Conservation (phyloP, 257 asterid genomes). For the Ilex aquifolium region DNA sequence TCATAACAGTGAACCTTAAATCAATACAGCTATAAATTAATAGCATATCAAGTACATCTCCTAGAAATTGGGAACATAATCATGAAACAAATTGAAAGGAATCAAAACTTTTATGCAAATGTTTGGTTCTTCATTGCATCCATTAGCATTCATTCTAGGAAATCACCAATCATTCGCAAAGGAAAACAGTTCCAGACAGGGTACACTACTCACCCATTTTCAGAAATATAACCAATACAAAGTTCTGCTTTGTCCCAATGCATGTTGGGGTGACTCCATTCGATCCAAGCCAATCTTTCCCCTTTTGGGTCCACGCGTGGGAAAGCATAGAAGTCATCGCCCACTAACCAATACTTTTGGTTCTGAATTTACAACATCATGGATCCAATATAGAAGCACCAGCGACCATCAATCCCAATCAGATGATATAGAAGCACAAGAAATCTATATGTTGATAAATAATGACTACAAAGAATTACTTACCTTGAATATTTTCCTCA, state of each 20-base stretch:
- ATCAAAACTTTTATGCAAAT: not conserved
- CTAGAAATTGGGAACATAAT: not conserved
- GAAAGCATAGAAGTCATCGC: not conserved
- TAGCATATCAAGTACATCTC: not conserved
- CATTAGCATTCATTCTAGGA: not conserved
- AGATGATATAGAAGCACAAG: no score
- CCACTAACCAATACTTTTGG: not conserved
- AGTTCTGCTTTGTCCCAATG: not conserved
- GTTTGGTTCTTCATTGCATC: not conserved
- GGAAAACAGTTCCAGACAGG: no score
- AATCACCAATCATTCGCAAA: not conserved
- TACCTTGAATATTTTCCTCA: not conserved
- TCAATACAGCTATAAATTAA: no score
- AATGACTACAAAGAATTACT: not conserved
- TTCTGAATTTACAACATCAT: not conserved
- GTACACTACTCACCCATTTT: not conserved
- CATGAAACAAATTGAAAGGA: not conserved
- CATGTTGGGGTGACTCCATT: constrained; percentile 3
- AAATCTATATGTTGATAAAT: no score
- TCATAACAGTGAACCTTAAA: not conserved
- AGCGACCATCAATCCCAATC: no score
- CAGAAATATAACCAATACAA: not conserved
- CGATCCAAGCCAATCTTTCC: not conserved
- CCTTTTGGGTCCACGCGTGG: not conserved
- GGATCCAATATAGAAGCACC: not conserved